Percentiles rank a stretch among this genome's conserved stretches.
These are phyloP conservation scores for Eugenia klotzschiana DNA, from an alignment of 441 rosid genomes.

Conservation along the genomic window DNA sequence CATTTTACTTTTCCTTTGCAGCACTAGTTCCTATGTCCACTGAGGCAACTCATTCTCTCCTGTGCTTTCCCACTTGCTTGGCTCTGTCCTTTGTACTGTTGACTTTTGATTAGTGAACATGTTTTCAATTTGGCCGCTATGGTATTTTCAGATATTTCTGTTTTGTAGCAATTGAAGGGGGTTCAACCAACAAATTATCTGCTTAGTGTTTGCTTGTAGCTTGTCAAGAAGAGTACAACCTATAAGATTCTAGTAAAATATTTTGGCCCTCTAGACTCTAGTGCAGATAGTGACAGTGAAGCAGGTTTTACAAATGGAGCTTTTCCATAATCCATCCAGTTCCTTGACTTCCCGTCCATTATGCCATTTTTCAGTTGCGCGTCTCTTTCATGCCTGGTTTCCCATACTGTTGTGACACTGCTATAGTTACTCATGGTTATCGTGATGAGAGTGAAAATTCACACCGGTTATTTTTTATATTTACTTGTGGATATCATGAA, in stretches of 20 bases:
- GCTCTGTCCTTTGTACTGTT: not conserved
- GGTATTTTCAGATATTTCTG: not conserved
- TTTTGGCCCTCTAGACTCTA: not conserved
- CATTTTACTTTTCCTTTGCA: not conserved
- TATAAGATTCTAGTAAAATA: not conserved
- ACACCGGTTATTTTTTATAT: not conserved
- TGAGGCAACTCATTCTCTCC: not conserved
- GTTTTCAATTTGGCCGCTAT: not conserved
- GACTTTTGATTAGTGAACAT: not conserved
- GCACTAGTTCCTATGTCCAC: not conserved
- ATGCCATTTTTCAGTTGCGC: not conserved
- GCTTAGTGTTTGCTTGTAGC: not conserved
- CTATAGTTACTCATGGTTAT: not conserved
- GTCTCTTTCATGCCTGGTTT: not conserved
- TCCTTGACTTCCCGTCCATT: not conserved
- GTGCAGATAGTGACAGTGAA: not conserved
- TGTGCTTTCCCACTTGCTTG: not conserved
- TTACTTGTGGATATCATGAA: not conserved
- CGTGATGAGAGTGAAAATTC: not conserved
- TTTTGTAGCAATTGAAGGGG: not conserved
- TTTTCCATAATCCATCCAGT: not conserved
- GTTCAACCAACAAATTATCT: not conserved
- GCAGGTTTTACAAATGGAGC: not conserved
- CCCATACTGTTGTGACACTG: not conserved
- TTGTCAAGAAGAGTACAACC: not conserved